Base-by-base conservation (phyloP, 164 flowering plant genomes). In the Vitis amurensis region DNA sequence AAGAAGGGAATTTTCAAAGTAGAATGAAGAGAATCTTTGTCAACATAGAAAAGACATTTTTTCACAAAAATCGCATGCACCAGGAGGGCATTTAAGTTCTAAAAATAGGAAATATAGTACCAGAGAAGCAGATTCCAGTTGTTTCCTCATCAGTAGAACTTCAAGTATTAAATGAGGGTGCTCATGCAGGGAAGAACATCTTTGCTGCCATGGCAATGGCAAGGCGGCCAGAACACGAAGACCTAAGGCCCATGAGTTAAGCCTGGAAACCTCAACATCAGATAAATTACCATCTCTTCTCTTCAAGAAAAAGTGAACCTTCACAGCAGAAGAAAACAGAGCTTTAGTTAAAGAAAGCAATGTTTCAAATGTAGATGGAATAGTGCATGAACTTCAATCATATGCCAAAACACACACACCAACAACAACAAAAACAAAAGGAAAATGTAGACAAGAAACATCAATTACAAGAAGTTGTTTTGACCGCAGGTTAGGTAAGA, bases 241-340 rank as follows among this genome's bases (percentile, higher is more conserved):
- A 59, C 99, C 99, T 73, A 96, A 79, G 16, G 99, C 99, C 99
- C 99, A 96, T 53, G 90, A 85, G 77, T 89, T 93, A 57, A 96
- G 90, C 68, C 97, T 83, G 10, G 93, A 82, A 65, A 96, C 89
- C 77, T 92, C 97, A 61, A 60, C 82, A 63, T 92, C 97, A 15
- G 97, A 88, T 55, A 96, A 79, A 80, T 92, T 96, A 51, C 95
- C 91, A 69, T 86, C 95, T 80, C 87, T 85, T 74, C 97, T 83
- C 80, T 92, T 96, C 72, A 96, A 83, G 84, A 96, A 96, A 83
- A 96, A 96, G 81, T 96, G 99, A 81, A 96, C 99, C 99, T 96
- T 72, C 76, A 83, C 19, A 68, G 29, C 69, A 59, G 15, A 70
- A 56, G 44, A 17, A 50, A 61, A 76, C 7, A 73, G 72, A 23